Conservation (phyloP, 106 monocot genomes). For the Platanthera guangdongensis region DNA sequence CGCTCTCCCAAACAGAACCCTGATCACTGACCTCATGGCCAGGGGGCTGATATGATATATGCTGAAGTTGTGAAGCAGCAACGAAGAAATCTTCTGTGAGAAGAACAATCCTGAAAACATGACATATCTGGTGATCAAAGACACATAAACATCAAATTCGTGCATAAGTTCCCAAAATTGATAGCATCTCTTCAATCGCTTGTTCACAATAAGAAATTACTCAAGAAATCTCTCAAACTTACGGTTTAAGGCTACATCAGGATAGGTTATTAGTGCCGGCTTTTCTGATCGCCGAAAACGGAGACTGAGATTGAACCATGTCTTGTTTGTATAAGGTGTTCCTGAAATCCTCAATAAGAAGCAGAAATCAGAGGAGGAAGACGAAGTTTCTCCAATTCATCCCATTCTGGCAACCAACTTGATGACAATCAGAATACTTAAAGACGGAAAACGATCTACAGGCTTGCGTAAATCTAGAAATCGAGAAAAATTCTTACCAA, state of each 20-base stretch:
- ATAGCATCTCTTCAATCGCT: not conserved
- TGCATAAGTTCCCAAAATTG: too few species aligned
- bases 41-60: constrained; percentile 84
- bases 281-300: constrained; percentile 74
- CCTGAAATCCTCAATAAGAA: constrained; percentile 22
- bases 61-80: constrained; percentile 84
- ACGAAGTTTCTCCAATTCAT: not conserved
- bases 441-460: not conserved
- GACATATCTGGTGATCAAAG: constrained; percentile 48
- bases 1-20: too few species aligned
- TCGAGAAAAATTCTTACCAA: not conserved
- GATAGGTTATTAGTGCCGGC: constrained; percentile 81
- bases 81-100: constrained; percentile 55
- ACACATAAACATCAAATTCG: not conserved
- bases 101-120: constrained; percentile 86
- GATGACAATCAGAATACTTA: not conserved
- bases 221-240: constrained; percentile 15
- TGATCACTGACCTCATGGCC: constrained; percentile 74
- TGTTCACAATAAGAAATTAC: not conserved
- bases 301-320: constrained; percentile 56
- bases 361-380: not conserved
- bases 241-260: constrained; percentile 80
- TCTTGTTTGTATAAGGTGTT: constrained; percentile 58
- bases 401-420: not conserved
- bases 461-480: not conserved